Evolutionary conservation across 345 rosid genomes (phyloP).

Genomic region (Bretschneidera sinensis): DNA sequence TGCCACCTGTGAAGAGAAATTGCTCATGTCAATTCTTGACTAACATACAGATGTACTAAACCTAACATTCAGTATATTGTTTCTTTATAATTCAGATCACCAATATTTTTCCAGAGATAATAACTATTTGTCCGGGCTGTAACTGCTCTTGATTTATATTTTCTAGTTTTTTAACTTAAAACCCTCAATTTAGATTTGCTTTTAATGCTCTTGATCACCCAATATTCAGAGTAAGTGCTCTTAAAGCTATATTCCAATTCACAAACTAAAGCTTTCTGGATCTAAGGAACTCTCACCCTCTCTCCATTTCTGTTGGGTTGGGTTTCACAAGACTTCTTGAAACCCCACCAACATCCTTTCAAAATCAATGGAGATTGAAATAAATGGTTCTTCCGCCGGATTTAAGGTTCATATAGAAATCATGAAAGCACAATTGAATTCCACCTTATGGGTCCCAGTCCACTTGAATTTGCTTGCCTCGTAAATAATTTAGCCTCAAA

Average conservation of each 20-base stretch:
- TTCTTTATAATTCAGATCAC: no score
- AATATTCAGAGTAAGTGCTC: no score
- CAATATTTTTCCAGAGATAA: no score
- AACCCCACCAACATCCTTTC: background rate
- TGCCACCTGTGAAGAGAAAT: conserved; percentile 53
- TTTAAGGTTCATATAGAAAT: background rate
- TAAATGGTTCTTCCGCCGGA: background rate
- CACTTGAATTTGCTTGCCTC: background rate
- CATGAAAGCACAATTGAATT: background rate
- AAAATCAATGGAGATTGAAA: background rate
- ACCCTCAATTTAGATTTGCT: no score
- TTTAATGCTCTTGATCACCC: no score
- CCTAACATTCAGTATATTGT: background rate
- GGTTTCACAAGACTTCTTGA: background rate
- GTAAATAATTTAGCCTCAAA: no score
- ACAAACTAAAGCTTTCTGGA: no score
- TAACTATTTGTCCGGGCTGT: background rate
- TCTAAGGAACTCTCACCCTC: background rate
- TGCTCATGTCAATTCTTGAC: conserved; percentile 12
- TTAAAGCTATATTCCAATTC: no score
- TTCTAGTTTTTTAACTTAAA: background rate
- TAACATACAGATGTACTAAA: background rate
- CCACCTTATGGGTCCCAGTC: background rate
- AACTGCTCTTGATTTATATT: background rate
- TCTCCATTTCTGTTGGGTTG: background rate